Evolutionary conservation across 441 rosid species (phyloP).

Genomic region (Arabidopsis hybrid): DNA sequence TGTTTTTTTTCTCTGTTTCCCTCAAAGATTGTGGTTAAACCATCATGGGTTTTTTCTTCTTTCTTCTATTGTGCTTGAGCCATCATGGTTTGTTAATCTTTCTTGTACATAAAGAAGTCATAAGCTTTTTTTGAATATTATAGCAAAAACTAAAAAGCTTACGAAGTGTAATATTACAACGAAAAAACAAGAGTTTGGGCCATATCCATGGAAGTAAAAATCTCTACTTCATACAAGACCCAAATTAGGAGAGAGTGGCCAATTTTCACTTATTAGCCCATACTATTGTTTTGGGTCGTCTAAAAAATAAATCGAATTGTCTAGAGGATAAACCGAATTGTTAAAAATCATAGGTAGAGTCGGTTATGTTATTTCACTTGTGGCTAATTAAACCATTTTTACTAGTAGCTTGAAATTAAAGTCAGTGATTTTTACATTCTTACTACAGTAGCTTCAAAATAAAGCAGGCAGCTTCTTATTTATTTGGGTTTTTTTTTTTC

Average conservation of each 20-base stretch:
- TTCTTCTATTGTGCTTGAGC: background rate
- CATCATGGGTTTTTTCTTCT: background rate
- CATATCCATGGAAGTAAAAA: background rate
- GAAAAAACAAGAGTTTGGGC: background rate
- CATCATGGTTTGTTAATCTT: conserved; percentile 15
- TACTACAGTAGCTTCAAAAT: conserved; percentile 7
- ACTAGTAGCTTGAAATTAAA: conserved; percentile 1
- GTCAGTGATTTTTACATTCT: background rate
- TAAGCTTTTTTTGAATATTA: background rate
- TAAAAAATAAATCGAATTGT: background rate
- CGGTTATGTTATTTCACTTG: conserved; percentile 2
- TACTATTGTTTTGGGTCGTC: background rate
- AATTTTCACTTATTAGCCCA: background rate
- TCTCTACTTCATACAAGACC: background rate
- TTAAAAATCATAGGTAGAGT: background rate
- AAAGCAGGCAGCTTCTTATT: conserved; percentile 17
- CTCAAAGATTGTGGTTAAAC: conserved; percentile 38
- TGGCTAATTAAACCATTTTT: background rate
- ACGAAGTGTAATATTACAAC: background rate
- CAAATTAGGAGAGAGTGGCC: background rate
- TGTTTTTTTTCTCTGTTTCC: background rate
- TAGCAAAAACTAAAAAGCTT: background rate
- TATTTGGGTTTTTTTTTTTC: background rate
- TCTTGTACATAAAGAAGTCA: background rate
- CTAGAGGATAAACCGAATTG: background rate